phyloP scores from a whole-genome alignment of 129 eudicot genomes.

The Ambrosia trifida region DNA sequence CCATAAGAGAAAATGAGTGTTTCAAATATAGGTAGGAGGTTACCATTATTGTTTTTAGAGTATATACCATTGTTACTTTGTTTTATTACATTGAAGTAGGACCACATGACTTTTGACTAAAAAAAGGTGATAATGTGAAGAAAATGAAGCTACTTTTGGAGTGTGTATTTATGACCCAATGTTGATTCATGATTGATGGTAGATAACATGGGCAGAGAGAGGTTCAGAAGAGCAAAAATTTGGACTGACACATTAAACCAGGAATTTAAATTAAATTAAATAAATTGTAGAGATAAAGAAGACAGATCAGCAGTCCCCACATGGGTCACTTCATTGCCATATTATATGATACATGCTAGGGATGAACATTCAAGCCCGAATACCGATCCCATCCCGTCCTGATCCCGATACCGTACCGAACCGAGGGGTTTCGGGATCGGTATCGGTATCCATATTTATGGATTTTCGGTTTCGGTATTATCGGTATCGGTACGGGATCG shows the following conservation, averaged over 20 bases:
- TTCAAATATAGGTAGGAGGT: not conserved
- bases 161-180: constrained; percentile 26
- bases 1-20: too few relatives aligned
- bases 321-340: constrained; percentile 23
- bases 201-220: constrained; percentile 62
- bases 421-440: too few relatives aligned
- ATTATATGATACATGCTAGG: too few relatives aligned
- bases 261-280: constrained; percentile 16
- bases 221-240: constrained; percentile 15
- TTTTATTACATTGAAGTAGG: constrained; percentile 26
- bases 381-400: too few relatives aligned
- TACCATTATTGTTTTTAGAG: not conserved
- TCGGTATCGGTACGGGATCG: too few relatives aligned
- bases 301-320: constrained; percentile 48
- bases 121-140: constrained; percentile 20
- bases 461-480: too few relatives aligned
- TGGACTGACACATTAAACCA: constrained; percentile 42
- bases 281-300: constrained; percentile 27
- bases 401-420: too few relatives aligned
- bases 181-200: constrained; percentile 43
- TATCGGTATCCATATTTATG: too few relatives aligned
- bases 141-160: constrained; percentile 23
- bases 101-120: constrained; percentile 41
- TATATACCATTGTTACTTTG: not conserved
- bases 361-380: too few relatives aligned